These are phyloP conservation scores for Microstegium vimineum DNA, from an alignment of 176 grass and related monocot species.

Conservation along the genomic window DNA sequence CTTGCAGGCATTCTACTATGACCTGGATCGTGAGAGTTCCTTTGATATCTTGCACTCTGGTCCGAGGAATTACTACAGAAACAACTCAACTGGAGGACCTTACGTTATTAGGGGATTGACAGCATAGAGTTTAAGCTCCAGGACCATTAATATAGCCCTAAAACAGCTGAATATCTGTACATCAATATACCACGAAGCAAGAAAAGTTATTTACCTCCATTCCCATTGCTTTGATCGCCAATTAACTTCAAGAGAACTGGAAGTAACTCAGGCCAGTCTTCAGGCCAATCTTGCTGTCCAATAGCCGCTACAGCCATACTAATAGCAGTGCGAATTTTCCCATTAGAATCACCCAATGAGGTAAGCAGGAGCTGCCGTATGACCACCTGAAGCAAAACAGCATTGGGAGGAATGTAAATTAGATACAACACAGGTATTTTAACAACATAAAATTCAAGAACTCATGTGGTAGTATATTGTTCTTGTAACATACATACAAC, in stretches of 20 bases:
- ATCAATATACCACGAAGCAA: background rate
- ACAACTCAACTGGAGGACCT: background rate
- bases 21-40: background rate
- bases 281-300: constrained; percentile 92
- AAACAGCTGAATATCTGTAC: background rate
- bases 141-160: constrained; percentile 4
- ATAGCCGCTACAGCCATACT: constrained; percentile 90
- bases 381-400: constrained; percentile 44
- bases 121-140: background rate
- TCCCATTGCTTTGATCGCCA: constrained; percentile 60
- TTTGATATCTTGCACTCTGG: background rate
- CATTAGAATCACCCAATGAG: constrained; percentile 73
- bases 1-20: background rate
- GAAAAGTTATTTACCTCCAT: constrained; percentile 60
- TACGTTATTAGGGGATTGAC: background rate
- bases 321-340: constrained; percentile 89
- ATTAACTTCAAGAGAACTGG: constrained; percentile 88
- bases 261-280: constrained; percentile 92
- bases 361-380: constrained; percentile 81
- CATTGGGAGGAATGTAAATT: background rate
- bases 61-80: background rate
- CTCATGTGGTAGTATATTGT: background rate
- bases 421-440: background rate
- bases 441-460: constrained; percentile 1
- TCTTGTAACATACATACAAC: background rate